Base-by-base conservation (phyloP, 78 protist genomes). In the Andalucia godoyi region DNA sequence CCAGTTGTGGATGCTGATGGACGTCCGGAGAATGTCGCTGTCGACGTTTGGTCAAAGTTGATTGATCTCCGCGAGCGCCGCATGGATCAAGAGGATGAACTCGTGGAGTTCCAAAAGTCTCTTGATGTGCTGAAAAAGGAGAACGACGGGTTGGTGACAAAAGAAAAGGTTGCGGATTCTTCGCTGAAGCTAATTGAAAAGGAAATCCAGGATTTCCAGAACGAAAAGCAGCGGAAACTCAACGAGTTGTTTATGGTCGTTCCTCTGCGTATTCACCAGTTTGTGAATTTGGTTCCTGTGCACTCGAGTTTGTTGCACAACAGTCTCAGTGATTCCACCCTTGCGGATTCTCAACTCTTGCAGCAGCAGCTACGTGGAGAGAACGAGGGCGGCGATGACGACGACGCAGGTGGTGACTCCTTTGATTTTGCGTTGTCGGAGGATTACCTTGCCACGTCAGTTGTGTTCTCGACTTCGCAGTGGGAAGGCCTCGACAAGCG, bases 1-100 rank as follows among this genome's bases (percentile, higher is more conserved):
- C n/a, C n/a, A n/a, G n/a, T n/a, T 21, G 80, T 62, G 12, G 80
- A 69, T 32, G 86, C 72, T 42, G 86, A 75, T 7, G 50, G 21
- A 5, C 50, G 73, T 40, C 86, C 86, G 17, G 63, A 58, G 0
- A 72, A 71, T 17, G 49, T 66, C 45, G 79, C 64, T 30, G 54
- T 27, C 4, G 42, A n/a, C 18, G 29, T 63, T 23, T 79, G 47
- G 29, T 60, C 64, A 2, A 0, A 0, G 0, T 78, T 76, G 29
- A 41, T 71, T 39, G 77, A 41, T 46, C 77, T 75, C 2, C 71
- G 87, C 4, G 76, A 42, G 36, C 12, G 32, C 27, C 60, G 82
- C 5, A 71, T 75, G 15, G 76, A 70, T 1, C 70, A 49, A 25
- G 82, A 81, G 32, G 79, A 81, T 8, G 36, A 42, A 21, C 13